Evolutionary conservation across 257 asterid species (phyloP).

Genomic region (Fraxinus excelsior): DNA sequence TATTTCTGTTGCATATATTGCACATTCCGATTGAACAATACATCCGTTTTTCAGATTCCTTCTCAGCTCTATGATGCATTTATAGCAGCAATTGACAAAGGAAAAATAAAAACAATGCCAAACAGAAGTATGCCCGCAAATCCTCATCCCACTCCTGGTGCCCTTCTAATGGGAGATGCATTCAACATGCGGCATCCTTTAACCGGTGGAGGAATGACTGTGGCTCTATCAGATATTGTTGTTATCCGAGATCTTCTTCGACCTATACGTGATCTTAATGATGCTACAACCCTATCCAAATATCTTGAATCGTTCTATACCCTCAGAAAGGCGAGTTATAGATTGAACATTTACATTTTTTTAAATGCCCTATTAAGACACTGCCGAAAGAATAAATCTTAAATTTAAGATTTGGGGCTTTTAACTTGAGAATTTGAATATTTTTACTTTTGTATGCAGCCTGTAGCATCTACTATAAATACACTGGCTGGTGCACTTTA

Average conservation of each 20-base stretch:
- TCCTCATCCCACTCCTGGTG: constrained; percentile 44
- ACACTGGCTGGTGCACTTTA: constrained; percentile 23
- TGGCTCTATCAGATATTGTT: constrained; percentile 40
- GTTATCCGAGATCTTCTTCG: constrained; percentile 36
- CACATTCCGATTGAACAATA: background rate
- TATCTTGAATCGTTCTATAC: constrained; percentile 41
- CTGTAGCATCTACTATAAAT: constrained; percentile 11
- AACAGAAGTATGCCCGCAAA: constrained; percentile 46
- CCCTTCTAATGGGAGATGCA: constrained; percentile 42
- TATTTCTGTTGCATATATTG: background rate
- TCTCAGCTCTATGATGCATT: constrained; percentile 30
- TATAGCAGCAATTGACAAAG: constrained; percentile 36
- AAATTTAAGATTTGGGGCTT: background rate
- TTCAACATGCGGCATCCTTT: constrained; percentile 48
- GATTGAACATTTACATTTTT: background rate
- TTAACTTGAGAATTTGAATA: background rate
- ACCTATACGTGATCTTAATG: constrained; percentile 28
- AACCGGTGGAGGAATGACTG: constrained; percentile 52
- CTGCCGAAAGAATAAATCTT: background rate
- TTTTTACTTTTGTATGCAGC: background rate
- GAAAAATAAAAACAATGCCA: constrained; percentile 42
- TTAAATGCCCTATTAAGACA: background rate
- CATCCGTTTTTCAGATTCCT: constrained; percentile 29
- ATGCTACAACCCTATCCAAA: constrained; percentile 25
- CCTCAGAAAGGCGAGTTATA: constrained; percentile 31